These are phyloP conservation scores for Tulasnella sp. DNA, from an alignment of 768 basidiomycete species.

Conservation along the genomic window DNA sequence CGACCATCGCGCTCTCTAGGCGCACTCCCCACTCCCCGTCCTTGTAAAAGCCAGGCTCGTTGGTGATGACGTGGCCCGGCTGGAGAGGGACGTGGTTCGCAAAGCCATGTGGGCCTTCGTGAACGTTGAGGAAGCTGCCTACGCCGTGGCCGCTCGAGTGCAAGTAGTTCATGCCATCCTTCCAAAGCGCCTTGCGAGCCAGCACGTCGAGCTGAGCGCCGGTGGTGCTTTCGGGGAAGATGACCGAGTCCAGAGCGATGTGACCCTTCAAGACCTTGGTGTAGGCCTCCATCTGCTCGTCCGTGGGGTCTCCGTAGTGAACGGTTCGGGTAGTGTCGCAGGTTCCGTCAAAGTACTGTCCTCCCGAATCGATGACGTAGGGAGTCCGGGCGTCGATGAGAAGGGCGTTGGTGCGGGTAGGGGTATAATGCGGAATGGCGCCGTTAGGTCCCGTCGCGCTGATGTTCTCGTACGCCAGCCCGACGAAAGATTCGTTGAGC, in stretches of 20 bases:
- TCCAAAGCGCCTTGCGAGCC: conserved; percentile 81
- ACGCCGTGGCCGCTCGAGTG: conserved; percentile 94
- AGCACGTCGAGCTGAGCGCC: conserved; percentile 81
- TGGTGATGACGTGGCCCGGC: conserved; percentile 86
- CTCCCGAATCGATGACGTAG: conserved; percentile 93
- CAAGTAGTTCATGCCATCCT: conserved; percentile 57
- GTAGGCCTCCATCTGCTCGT: conserved; percentile 82
- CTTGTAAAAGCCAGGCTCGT: conserved; percentile 89
- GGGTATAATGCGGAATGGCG: conserved; percentile 86
- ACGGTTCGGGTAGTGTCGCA: conserved; percentile 50
- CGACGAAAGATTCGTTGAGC: conserved; percentile 69
- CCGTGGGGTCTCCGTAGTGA: conserved; percentile 79
- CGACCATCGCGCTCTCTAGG: conserved; percentile 80
- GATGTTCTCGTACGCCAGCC: conserved; percentile 87
- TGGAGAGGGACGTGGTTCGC: conserved; percentile 61
- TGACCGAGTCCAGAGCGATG: conserved; percentile 84
- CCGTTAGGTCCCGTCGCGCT: conserved; percentile 87
- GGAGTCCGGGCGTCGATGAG: conserved; percentile 75
- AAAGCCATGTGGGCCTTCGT: conserved; percentile 64
- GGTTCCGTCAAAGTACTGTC: conserved; percentile 85
- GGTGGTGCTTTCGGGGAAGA: conserved; percentile 88
- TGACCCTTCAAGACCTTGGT: conserved; percentile 96
- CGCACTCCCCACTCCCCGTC: conserved; percentile 84
- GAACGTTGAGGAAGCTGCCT: conserved; percentile 64
- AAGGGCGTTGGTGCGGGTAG: conserved; percentile 60